phyloP scores from a whole-genome alignment of 345 rosid genomes.

The Draba incana region DNA sequence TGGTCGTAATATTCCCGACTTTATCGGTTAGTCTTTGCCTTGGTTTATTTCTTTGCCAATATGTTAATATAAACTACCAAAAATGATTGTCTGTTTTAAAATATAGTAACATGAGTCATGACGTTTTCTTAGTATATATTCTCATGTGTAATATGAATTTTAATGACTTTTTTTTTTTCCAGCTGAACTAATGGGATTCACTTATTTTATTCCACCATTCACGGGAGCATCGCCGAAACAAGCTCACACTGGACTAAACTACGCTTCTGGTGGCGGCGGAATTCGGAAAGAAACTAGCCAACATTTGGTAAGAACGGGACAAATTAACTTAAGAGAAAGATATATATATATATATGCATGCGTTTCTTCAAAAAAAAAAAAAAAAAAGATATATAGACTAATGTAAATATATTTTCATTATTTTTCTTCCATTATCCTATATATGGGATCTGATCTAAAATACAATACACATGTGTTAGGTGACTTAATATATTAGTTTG shows the following conservation, averaged over 20 bases:
- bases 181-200: conserved; percentile 55
- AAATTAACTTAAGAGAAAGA: background rate
- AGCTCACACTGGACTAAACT: conserved; percentile 54
- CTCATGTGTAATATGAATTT: too few species aligned
- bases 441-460: background rate
- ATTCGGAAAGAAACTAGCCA: conserved; percentile 55
- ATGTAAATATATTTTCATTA: too few species aligned
- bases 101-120: background rate
- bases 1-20: conserved; percentile 57
- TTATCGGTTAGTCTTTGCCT: conserved; percentile 45
- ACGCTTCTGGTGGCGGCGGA: conserved; percentile 72
- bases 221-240: conserved; percentile 36
- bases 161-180: background rate
- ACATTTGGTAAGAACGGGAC: conserved; percentile 47
- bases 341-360: too few species aligned
- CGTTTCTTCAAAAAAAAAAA: too few species aligned
- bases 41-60: background rate
- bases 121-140: background rate
- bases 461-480: background rate
- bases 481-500: background rate
- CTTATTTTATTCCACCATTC: conserved; percentile 47
- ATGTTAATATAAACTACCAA: background rate
- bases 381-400: too few species aligned
- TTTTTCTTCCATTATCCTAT: too few species aligned
- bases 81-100: background rate